Evolutionary conservation across 345 rosid species (phyloP), one percentile per base, ranked within the genome.

Genomic region (Pelargonium nanum): DNA sequence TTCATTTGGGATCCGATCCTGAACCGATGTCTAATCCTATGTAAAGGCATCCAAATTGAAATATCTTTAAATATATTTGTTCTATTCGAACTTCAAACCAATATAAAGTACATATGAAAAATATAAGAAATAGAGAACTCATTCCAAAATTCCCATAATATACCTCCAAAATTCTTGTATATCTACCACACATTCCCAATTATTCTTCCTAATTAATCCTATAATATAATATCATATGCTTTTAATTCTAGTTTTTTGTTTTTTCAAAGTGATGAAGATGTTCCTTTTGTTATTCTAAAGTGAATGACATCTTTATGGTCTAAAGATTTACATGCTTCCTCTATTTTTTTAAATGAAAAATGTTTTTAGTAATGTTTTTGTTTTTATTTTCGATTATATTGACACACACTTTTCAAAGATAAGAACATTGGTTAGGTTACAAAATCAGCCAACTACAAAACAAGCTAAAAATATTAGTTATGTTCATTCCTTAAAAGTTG

Each of bases 291-390:
- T 62, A 71, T 76, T 64, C 65, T 55, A 56, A 72, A 64, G 73
- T n/a, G 19, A 28, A 55, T 21, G 64, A 34, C 57, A 20, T 67
- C 70, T 56, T 72, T 71, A 45, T 71, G 52, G 63, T 67, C 57
- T 69, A 67, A 67, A 70, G 70, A 72, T 78, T n/a, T 72, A 68
- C 61, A 67, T 72, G 68, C 73, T 71, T 24, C 59, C 13, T 53
- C 53, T 58, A 23, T 57, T 48, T 26, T 59, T 64, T 58, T 64
- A 45, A 24, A 16, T 20, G 9, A 6, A 40, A 2, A 12, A 9
- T 40, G 2, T 12, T 40, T 2, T 40, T 40, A 28, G 32, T 28
- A 28, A 28, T 40, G 2, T 40, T 9, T 40, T 10, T 9, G 15
- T 40, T 51, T 26, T 45, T 22, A 1, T 22, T 57, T 10, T 21